Conservation (phyloP, 768 basidiomycete species). For the Amanita jacksonii region DNA sequence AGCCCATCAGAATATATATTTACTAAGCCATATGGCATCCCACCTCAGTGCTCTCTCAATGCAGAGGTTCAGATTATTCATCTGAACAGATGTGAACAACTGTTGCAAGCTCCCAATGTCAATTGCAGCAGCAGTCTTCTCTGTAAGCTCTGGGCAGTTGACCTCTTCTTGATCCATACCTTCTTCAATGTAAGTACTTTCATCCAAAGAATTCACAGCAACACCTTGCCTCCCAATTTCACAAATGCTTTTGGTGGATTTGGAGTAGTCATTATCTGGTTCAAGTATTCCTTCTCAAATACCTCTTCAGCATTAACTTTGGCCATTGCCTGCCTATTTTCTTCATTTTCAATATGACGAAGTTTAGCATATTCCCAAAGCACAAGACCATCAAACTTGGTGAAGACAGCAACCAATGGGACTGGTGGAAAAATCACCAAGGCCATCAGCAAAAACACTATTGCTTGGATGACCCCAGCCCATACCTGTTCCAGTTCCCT, state of each 20-base stretch:
- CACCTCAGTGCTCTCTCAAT: slow-evolving; percentile 9
- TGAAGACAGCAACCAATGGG: slow-evolving; percentile 29
- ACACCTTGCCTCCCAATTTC: slow-evolving; percentile 12
- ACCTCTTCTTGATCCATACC: slow-evolving; percentile 13
- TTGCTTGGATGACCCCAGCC: too few species aligned
- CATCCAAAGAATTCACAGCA: neutral
- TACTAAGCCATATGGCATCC: too few species aligned
- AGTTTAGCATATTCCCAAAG: slow-evolving; percentile 11
- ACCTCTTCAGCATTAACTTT: slow-evolving; percentile 9
- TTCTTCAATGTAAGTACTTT: slow-evolving; percentile 4
- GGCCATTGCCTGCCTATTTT: slow-evolving; percentile 9
- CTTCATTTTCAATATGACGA: neutral
- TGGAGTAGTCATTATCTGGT: slow-evolving; percentile 10
- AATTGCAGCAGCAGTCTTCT: too few species aligned
- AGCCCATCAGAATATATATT: too few species aligned
- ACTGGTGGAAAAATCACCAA: slow-evolving; percentile 19
- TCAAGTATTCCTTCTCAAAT: slow-evolving; percentile 12
- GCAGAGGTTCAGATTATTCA: too few species aligned
- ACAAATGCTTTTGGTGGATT: too few species aligned
- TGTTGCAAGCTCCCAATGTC: too few species aligned
- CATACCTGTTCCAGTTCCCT: too few species aligned
- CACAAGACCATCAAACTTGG: slow-evolving; percentile 25
- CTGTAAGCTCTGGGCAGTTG: too few species aligned
- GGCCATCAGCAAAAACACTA: too few species aligned
- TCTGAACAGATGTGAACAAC: too few species aligned